Conservation (phyloP, 2,329 filamentous ascomycete genomes). For the Apiospora arundinis region DNA sequence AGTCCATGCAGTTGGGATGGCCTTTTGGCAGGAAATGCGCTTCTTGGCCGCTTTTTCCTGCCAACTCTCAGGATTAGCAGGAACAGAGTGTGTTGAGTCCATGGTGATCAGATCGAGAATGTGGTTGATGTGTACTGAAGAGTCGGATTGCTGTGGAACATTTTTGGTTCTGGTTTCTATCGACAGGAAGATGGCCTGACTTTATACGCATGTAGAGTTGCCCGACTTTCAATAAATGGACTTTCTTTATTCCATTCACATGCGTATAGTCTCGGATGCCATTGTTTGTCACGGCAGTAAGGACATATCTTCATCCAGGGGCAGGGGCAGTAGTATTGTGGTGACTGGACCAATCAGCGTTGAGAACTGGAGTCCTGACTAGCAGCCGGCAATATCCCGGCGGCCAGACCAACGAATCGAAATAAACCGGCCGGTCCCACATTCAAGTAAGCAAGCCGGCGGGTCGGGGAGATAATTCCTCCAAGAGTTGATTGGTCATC, state of each 20-base stretch:
- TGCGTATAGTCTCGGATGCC: too few species aligned
- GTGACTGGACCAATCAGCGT: slow-evolving; percentile 2
- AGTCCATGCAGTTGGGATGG: background rate
- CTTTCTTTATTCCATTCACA: too few species aligned
- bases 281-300: too few species aligned
- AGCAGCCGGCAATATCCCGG: background rate
- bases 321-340: too few species aligned
- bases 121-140: background rate
- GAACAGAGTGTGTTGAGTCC: background rate
- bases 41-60: background rate
- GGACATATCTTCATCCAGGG: too few species aligned
- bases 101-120: background rate
- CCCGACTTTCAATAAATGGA: too few species aligned
- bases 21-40: background rate
- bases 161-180: too few species aligned
- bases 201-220: too few species aligned
- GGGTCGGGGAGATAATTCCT: background rate
- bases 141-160: background rate
- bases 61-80: background rate
- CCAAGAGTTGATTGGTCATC: background rate
- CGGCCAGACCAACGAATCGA: background rate
- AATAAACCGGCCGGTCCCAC: background rate
- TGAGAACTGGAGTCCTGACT: background rate
- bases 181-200: too few species aligned
- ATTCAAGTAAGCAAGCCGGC: background rate